Evolutionary conservation across 1,284 basidiomycete genomes (phyloP), one percentile per base, ranked within the genome.

Genomic region (Coniferiporia sulphurascens): DNA sequence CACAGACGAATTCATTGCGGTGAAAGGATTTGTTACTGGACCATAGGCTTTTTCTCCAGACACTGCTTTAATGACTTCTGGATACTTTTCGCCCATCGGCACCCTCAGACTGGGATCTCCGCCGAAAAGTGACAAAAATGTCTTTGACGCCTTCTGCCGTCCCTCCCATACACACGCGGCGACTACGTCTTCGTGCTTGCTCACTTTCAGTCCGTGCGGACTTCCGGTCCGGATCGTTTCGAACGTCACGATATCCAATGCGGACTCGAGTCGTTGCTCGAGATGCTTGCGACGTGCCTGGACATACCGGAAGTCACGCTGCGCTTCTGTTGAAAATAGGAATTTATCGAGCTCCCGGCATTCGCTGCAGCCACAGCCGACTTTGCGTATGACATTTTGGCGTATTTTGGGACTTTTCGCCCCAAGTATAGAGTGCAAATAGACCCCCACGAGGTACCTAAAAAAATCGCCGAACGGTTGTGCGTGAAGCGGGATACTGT

Each of bases 131-230:
- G 38, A n/a, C 32, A 58, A 45, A 36, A 58, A 58, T 1, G n/a
- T 43, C 38, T 45, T 51, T 9, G 56, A 48, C 13, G 38, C 48
- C n/a, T 52, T 58, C 51, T 59, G 57, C n/a, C 52, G 45, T 17
- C 35, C 51, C n/a, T 45, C 22, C 56, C 56, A 58, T 21, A 38
- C 15, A 21, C 17, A 27, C 17, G 34, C 22, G 22, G 50, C 51
- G 44, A 59, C 57, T 15, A 59, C 13, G 32, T 49, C 51, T 5
- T 35, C 38, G n/a, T 38, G 50, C 48, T 60, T 60, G 10, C 45
- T 60, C 7, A 60, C 51, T 19, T 51, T 9, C 27, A 60, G 38
- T n/a, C 48, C 38, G 36, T 55, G 46, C 9, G 58, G 52, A n/a
- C 41, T 48, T 4, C 58, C 53, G 27, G 0, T 44, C 6, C 13